These are phyloP conservation scores for Verticillium isaacii DNA, from an alignment of 2,329 filamentous ascomycete genomes.

Conservation along the genomic window DNA sequence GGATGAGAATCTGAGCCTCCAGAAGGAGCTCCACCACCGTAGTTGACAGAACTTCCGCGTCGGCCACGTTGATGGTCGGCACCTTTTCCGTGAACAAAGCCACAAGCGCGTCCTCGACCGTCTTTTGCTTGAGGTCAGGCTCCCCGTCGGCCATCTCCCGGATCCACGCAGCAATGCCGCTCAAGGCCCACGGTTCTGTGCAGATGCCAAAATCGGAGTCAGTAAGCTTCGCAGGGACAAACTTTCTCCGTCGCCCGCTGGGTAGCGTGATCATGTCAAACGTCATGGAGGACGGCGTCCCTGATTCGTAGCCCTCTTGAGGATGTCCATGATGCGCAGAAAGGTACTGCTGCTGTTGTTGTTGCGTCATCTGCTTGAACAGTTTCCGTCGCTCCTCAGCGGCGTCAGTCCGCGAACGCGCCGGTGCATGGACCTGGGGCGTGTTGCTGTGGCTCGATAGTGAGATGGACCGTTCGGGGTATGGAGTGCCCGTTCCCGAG, in stretches of 20 bases:
- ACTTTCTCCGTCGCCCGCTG: slow-evolving; percentile 72
- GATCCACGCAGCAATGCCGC: slow-evolving; percentile 81
- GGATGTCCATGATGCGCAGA: slow-evolving; percentile 44
- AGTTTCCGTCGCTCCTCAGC: slow-evolving; percentile 61
- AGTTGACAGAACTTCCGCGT: slow-evolving; percentile 81
- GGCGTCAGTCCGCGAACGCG: slow-evolving; percentile 90
- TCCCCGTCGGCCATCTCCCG: slow-evolving; percentile 88
- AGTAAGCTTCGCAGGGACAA: slow-evolving; percentile 79
- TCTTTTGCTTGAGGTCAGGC: slow-evolving; percentile 77
- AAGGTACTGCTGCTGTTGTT: slow-evolving; percentile 47
- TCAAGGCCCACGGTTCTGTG: slow-evolving; percentile 86
- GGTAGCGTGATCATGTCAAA: slow-evolving; percentile 85
- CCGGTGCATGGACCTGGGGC: slow-evolving; percentile 74
- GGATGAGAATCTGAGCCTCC: slow-evolving; percentile 68
- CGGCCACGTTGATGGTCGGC: slow-evolving; percentile 96
- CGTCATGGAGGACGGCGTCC: slow-evolving; percentile 49
- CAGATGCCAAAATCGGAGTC: slow-evolving; percentile 80
- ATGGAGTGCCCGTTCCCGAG: background rate
- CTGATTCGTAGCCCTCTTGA: slow-evolving; percentile 54
- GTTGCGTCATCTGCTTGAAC: slow-evolving; percentile 43
- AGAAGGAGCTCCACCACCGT: slow-evolving; percentile 79
- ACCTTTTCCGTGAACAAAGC: slow-evolving; percentile 91
- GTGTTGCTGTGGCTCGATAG: slow-evolving; percentile 77
- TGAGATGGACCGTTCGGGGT: slow-evolving; percentile 70
- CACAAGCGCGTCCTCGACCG: slow-evolving; percentile 81